Conservation (phyloP, 371 early-diverging fungal genomes). For the Mortierella sp. region DNA sequence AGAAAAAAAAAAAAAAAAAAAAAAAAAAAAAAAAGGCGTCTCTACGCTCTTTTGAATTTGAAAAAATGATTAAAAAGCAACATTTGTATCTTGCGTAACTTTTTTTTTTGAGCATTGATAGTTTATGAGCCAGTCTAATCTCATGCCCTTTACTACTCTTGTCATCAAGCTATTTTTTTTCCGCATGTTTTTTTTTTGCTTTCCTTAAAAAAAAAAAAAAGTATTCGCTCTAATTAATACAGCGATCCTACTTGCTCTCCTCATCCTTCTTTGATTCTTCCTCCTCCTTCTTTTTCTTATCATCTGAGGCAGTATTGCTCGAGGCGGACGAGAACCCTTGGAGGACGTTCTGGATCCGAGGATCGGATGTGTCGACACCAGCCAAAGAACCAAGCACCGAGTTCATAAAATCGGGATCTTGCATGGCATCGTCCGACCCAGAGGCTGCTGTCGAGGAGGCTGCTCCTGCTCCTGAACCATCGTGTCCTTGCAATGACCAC, state of each 20-base stretch:
- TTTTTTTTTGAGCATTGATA: too few relatives aligned
- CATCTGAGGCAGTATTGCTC: conserved; percentile 57
- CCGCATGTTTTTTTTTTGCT: background rate
- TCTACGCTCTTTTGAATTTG: too few relatives aligned
- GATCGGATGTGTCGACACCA: conserved; percentile 92
- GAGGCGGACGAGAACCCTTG: conserved; percentile 63
- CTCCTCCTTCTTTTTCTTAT: conserved; percentile 54
- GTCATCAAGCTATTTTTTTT: background rate
- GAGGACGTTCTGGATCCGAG: conserved; percentile 80
- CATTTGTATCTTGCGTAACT: too few relatives aligned
- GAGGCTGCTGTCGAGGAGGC: background rate
- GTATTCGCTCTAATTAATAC: too few relatives aligned
- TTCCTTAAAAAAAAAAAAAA: background rate
- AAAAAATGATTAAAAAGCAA: too few relatives aligned
- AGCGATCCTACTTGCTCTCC: conserved; percentile 24
- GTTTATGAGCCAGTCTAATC: too few relatives aligned
- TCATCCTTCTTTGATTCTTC: too few relatives aligned
- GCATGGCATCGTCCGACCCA: conserved; percentile 46
- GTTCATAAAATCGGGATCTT: conserved; percentile 67
- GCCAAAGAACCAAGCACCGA: conserved; percentile 83
- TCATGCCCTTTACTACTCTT: too few relatives aligned
- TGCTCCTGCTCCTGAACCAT: conserved; percentile 50
- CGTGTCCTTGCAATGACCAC: conserved; percentile 81
- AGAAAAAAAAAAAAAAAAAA: conserved; percentile 1
- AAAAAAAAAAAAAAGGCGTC: too few relatives aligned